Conservation (phyloP, 345 rosid species). For the Barbarea vulgaris region DNA sequence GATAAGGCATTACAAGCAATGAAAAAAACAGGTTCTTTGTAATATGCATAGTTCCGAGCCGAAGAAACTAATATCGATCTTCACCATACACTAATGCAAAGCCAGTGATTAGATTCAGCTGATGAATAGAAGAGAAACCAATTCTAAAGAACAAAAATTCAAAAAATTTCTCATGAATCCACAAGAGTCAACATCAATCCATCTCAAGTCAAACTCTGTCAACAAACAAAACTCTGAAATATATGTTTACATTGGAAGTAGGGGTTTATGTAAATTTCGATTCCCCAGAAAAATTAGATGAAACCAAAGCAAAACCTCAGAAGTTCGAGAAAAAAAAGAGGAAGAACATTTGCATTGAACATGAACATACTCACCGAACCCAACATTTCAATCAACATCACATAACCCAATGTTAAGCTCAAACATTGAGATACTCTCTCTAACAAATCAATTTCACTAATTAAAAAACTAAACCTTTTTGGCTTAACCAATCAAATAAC, state of each 20-base stretch:
- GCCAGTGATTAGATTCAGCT: neutral
- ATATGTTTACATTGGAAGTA: constrained; percentile 32
- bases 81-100: neutral
- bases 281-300: constrained; percentile 31
- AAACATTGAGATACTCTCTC: constrained; percentile 2
- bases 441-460: constrained; percentile 15
- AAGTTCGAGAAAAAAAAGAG: neutral
- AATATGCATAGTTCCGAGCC: neutral
- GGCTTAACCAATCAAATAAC: constrained; percentile 29
- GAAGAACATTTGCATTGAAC: constrained; percentile 31
- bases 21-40: neutral
- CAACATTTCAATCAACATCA: constrained; percentile 22
- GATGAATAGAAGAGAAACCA: constrained; percentile 6
- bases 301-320: constrained; percentile 5
- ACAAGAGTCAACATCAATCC: constrained; percentile 32
- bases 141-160: neutral
- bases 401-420: constrained; percentile 35
- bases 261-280: constrained; percentile 23
- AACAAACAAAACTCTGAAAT: constrained; percentile 21
- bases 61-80: neutral
- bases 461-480: constrained; percentile 24
- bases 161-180: constrained; percentile 28
- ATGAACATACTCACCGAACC: constrained; percentile 29
- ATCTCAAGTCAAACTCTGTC: constrained; percentile 35
- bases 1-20: neutral